Percentiles rank a stretch among this genome's conserved stretches.
Evolutionary conservation across 2,329 filamentous ascomycete species (phyloP).

Genomic region (Atkinsonella texensis): DNA sequence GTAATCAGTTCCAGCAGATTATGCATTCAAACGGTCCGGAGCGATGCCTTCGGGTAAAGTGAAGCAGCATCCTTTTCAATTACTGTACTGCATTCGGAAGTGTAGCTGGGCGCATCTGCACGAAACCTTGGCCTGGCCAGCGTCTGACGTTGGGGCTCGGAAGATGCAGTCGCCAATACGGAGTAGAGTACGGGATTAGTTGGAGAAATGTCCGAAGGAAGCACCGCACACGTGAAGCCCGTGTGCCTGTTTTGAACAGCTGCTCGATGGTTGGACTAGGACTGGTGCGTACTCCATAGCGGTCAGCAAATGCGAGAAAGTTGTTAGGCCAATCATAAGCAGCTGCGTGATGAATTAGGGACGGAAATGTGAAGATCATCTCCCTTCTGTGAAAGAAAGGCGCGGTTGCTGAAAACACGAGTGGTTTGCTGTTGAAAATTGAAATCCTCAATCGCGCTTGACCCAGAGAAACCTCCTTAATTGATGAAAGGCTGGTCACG

Average conservation of each 20-base stretch:
- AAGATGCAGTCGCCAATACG: neutral
- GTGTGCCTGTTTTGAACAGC: too few relatives aligned
- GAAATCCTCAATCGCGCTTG: neutral
- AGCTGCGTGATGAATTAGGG: neutral
- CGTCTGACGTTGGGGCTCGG: neutral
- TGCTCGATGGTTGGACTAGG: neutral
- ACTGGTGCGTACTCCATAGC: neutral
- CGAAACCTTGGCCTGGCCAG: neutral
- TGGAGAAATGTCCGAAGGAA: neutral
- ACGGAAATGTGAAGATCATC: neutral
- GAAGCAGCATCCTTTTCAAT: too few relatives aligned
- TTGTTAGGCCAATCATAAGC: neutral
- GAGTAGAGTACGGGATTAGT: neutral
- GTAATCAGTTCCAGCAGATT: too few relatives aligned
- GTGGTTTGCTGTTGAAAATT: neutral
- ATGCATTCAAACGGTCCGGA: too few relatives aligned
- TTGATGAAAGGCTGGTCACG: neutral
- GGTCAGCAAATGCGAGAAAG: neutral
- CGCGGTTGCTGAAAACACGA: neutral
- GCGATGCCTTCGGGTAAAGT: too few relatives aligned
- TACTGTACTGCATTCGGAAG: too few relatives aligned
- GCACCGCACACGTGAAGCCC: neutral
- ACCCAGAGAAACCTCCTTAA: neutral
- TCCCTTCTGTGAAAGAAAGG: neutral
- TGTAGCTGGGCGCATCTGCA: neutral